Conservation (phyloP, 2,329 filamentous ascomycete species). For the Rhynchosporium agropyri region DNA sequence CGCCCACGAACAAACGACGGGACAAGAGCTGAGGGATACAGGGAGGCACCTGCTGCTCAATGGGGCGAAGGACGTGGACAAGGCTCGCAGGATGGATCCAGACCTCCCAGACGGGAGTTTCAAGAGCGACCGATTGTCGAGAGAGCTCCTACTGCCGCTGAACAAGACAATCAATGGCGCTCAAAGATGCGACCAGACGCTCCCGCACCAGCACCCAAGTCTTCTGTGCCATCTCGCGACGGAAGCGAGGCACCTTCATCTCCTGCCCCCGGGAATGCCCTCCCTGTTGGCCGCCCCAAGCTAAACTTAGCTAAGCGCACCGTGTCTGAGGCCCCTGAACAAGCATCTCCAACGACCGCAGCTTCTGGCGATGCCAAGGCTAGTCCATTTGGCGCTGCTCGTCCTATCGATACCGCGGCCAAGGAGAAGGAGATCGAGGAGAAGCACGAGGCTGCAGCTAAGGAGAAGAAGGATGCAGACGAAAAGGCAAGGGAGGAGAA, state of each 20-base stretch:
- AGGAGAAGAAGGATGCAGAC: constrained; percentile 77
- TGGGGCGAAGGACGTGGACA: constrained; percentile 69
- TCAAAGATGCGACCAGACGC: constrained; percentile 84
- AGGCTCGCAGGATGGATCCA: constrained; percentile 71
- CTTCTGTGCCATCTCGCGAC: constrained; percentile 69
- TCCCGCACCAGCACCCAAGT: constrained; percentile 49
- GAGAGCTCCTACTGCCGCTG: constrained; percentile 80
- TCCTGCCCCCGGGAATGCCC: constrained; percentile 58
- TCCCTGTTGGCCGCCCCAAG: constrained; percentile 70
- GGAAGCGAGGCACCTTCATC: constrained; percentile 77
- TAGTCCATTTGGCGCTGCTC: constrained; percentile 90
- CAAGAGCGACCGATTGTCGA: constrained; percentile 68
- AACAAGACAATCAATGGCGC: constrained; percentile 93
- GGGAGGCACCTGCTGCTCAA: constrained; percentile 68
- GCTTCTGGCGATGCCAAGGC: constrained; percentile 72
- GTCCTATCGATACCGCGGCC: constrained; percentile 89
- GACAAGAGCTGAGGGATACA: constrained; percentile 59
- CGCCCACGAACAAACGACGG: constrained; percentile 63
- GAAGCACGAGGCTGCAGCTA: constrained; percentile 72
- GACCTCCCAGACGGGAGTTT: constrained; percentile 78
- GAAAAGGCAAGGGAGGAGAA: constrained; percentile 60
- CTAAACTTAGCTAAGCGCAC: constrained; percentile 91
- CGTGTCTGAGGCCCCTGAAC: constrained; percentile 70
- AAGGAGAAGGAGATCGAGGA: constrained; percentile 90
- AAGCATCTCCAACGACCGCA: constrained; percentile 51